Evolutionary conservation across 768 basidiomycete species (phyloP).

Genomic region (Pulveroboletus sp.): DNA sequence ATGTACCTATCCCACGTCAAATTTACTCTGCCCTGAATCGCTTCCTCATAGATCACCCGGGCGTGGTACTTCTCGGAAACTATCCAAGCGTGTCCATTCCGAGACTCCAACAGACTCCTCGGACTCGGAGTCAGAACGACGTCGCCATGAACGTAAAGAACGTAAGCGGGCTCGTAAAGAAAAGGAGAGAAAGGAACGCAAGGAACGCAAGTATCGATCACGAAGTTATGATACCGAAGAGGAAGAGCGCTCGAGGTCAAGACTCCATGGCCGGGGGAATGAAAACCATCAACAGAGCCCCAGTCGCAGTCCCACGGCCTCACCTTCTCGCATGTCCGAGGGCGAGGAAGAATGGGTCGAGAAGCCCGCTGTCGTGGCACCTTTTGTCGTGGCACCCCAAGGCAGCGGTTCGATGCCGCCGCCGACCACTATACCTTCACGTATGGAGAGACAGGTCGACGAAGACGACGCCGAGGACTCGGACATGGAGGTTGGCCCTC

Average conservation of each 20-base stretch:
- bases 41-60: constrained; percentile 48
- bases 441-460: constrained; percentile 17
- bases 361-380: constrained; percentile 37
- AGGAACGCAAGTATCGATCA: constrained; percentile 35
- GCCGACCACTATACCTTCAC: constrained; percentile 17
- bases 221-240: constrained; percentile 34
- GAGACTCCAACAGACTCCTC: constrained; percentile 40
- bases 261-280: constrained; percentile 25
- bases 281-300: constrained; percentile 33
- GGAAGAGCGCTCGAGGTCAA: constrained; percentile 30
- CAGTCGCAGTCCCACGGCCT: constrained; percentile 34
- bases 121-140: constrained; percentile 55
- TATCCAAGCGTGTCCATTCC: constrained; percentile 56
- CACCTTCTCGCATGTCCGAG: constrained; percentile 28
- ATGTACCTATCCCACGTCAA: constrained; percentile 23
- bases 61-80: constrained; percentile 49
- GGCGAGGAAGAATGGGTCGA: constrained; percentile 71
- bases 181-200: constrained; percentile 42
- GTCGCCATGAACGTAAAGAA: constrained; percentile 56
- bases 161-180: constrained; percentile 51
- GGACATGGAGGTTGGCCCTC: constrained; percentile 77
- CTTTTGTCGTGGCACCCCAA: constrained; percentile 26
- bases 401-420: constrained; percentile 23
- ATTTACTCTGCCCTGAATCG: background rate
- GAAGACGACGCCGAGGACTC: constrained; percentile 40